Base-by-base conservation (phyloP, 1,139 yeast genomes). In the Sugiyamaella japonica region DNA sequence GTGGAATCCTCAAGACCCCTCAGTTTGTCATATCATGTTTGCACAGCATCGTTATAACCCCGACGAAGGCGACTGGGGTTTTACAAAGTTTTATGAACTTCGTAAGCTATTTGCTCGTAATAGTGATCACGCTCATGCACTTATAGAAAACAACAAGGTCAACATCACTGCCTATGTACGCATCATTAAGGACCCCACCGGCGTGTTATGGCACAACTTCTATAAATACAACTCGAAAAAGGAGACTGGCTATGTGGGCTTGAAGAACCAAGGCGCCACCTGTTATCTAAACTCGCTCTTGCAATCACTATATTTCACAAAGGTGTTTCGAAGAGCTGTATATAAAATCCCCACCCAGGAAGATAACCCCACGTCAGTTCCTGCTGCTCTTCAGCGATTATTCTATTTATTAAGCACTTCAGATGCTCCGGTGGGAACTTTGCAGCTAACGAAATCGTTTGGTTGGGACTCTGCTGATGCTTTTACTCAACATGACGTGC, bases 381-480 rank as follows among this genome's bases (percentile, higher is more conserved):
- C 97, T 0, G 74, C 88, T 25, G 93, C 97, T 0, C 75, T 93
- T 50, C 99, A 95, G 68, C 79, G 96, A 61, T 81, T 91, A 31
- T 93, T 93, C 65, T 91, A 89, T 67, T 82, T 82, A 60, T 76
- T 93, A 60, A 84, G 86, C 61, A 84, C 84, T 3, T 85, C 96
- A 0, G 73, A 77, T 17, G 83, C 81, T 25, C 89, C 97, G 0
- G 84, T 91, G 3, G 95, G 89, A 55, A 93, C 99, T 0, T 70
- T 82, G 60, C 97, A 89, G 66, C 76, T 93, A 56, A 93, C 99
- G 0, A 82, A 83, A 59, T 86, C 98, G 0, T 93, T 93, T 76
- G 99, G 99, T 9, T 93, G 99, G 99, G 97, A 91, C 68, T 81
- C 90, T 8, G 85, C 86, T 9, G 99, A 93, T 65, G 97, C 98